Conservation (phyloP, 805 yeast genomes). For the Yarrowia deformans region DNA sequence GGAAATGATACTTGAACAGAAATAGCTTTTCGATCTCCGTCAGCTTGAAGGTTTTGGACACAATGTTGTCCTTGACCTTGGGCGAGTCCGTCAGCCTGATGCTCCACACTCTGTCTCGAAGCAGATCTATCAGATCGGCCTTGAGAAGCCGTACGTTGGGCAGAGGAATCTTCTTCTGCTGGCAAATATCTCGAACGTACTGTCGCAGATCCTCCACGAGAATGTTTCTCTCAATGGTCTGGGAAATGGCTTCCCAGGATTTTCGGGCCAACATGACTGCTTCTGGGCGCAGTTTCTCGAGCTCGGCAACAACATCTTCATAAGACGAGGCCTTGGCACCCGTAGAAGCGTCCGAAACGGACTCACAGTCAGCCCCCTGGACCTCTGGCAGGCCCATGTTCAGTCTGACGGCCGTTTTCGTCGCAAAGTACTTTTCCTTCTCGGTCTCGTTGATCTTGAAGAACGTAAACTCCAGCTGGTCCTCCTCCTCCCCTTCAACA, state of each 20-base stretch:
- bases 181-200: neutral
- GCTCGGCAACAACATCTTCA: neutral
- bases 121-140: neutral
- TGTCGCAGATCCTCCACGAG: neutral
- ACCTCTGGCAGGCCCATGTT: neutral
- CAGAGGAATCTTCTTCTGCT: neutral
- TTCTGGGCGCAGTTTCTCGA: neutral
- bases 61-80: too few species aligned
- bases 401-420: neutral
- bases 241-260: neutral
- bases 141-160: neutral
- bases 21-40: neutral
- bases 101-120: conserved; percentile 1
- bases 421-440: conserved; percentile 2
- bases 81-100: neutral
- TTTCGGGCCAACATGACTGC: neutral
- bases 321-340: neutral
- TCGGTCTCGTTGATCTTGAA: conserved; percentile 1
- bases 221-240: neutral
- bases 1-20: conserved; percentile 11
- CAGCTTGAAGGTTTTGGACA: neutral
- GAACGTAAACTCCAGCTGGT: neutral
- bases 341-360: neutral
- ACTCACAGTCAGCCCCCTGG: neutral
- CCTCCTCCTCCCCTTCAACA: neutral